Conservation (phyloP, 352 stramenopile genomes). For the Pythium angustatum region DNA sequence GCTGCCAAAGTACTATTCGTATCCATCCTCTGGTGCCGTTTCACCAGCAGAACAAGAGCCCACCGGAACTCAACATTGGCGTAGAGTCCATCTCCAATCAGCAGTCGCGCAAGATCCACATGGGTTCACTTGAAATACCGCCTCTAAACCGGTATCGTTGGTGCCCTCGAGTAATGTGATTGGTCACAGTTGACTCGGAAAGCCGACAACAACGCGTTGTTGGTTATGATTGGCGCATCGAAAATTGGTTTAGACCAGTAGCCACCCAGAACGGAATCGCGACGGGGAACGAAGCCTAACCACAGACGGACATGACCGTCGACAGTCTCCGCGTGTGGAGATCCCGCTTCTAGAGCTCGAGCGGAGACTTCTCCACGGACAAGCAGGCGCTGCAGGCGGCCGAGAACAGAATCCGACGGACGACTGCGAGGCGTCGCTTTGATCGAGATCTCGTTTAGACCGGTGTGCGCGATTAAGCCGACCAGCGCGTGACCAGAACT, state of each 20-base stretch:
- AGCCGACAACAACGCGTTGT: constrained; percentile 11
- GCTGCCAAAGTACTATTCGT: no score
- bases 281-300: constrained; percentile 5
- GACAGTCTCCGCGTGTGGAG: not conserved
- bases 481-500: no score
- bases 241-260: constrained; percentile 6
- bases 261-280: constrained; percentile 17
- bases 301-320: constrained; percentile 1
- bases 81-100: constrained; percentile 4
- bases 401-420: constrained; percentile 26
- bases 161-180: not conserved
- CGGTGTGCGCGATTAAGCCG: no score
- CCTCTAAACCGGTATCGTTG: not conserved
- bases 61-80: not conserved
- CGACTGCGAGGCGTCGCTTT: not conserved
- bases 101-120: not conserved
- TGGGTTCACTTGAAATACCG: not conserved
- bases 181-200: not conserved
- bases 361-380: not conserved
- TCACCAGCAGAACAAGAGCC: no score
- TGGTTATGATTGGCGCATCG: not conserved
- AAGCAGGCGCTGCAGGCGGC: not conserved
- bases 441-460: no score
- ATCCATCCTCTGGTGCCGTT: no score
- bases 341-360: constrained; percentile 16